A percentile compares a stretch with the other conserved stretches of the same genome.
phyloP scores from a whole-genome alignment of 2,329 filamentous ascomycete species.

The Pyrenochaeta sp. region DNA sequence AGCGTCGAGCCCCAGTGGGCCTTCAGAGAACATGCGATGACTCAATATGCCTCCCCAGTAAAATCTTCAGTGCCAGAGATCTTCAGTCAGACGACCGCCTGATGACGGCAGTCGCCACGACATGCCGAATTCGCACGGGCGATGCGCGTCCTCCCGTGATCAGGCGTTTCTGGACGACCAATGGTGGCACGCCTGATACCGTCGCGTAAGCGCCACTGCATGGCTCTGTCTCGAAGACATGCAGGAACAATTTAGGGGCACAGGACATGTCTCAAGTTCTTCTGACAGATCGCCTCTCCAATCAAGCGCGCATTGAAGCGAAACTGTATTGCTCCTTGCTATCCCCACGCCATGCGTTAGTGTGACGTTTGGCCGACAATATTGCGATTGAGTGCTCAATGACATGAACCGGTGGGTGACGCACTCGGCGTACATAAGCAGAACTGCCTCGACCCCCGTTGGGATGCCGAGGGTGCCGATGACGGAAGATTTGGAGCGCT shows the following conservation, averaged over 20 bases:
- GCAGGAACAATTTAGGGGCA: constrained; percentile 5
- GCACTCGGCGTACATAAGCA: constrained; percentile 25
- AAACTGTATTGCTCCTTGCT: neutral
- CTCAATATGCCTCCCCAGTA: neutral
- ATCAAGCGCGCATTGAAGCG: neutral
- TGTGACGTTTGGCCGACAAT: too few relatives aligned
- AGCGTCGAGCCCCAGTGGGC: neutral
- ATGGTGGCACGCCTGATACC: constrained; percentile 12
- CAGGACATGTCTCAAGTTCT: neutral
- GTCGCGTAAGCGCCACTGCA: neutral
- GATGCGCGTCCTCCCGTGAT: constrained; percentile 23
- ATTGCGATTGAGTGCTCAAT: neutral
- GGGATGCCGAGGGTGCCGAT: constrained; percentile 9
- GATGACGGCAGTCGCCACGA: neutral
- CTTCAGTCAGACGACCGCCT: neutral
- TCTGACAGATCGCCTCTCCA: neutral
- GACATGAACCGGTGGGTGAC: neutral
- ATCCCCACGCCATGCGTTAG: too few relatives aligned
- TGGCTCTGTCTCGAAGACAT: constrained; percentile 5
- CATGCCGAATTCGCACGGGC: neutral
- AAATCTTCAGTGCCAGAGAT: neutral
- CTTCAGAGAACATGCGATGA: neutral
- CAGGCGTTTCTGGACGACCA: constrained; percentile 20
- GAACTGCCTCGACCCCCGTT: constrained; percentile 29
- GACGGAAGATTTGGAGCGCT: neutral